Percentiles rank a stretch among this genome's conserved stretches.
These are phyloP conservation scores for Bretziella fagacearum DNA, from an alignment of 2,329 filamentous ascomycete genomes.

Conservation along the genomic window DNA sequence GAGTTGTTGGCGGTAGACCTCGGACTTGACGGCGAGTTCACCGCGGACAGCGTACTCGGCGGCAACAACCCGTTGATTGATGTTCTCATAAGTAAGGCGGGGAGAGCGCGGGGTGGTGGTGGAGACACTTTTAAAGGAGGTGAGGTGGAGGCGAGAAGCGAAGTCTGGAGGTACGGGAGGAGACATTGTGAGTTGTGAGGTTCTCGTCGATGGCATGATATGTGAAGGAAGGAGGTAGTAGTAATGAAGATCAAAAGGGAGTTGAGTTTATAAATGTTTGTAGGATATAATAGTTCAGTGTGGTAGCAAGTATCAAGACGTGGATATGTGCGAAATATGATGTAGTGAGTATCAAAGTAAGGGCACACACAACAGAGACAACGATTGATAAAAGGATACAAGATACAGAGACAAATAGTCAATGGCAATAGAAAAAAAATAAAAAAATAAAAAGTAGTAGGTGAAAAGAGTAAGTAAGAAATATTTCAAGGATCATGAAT, in stretches of 20 bases:
- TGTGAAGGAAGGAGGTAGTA: neutral
- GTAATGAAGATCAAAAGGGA: neutral
- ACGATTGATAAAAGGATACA: too few relatives aligned
- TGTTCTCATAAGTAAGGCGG: constrained; percentile 61
- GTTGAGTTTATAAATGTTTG: too few relatives aligned
- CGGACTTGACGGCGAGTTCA: constrained; percentile 83
- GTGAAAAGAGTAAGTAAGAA: too few relatives aligned
- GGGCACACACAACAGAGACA: too few relatives aligned
- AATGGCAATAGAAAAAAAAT: too few relatives aligned
- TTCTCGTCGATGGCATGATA: neutral
- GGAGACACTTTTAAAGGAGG: constrained; percentile 20
- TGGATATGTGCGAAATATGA: too few relatives aligned
- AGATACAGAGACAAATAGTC: too few relatives aligned
- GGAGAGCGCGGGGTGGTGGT: constrained; percentile 23
- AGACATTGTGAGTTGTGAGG: constrained; percentile 7
- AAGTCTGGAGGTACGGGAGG: constrained; percentile 7
- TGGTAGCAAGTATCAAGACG: too few relatives aligned
- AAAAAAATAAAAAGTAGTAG: too few relatives aligned
- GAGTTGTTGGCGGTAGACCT: constrained; percentile 68
- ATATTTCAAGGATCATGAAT: too few relatives aligned
- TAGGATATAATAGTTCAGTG: too few relatives aligned
- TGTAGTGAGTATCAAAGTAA: too few relatives aligned
- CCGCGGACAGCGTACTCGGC: constrained; percentile 95
- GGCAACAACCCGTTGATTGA: constrained; percentile 74
- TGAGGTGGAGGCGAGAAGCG: neutral